Evolutionary conservation across 495 filamentous ascomycete genomes (phyloP), one percentile per base, ranked within the genome.

Genomic region (Penicillium verhagenii): DNA sequence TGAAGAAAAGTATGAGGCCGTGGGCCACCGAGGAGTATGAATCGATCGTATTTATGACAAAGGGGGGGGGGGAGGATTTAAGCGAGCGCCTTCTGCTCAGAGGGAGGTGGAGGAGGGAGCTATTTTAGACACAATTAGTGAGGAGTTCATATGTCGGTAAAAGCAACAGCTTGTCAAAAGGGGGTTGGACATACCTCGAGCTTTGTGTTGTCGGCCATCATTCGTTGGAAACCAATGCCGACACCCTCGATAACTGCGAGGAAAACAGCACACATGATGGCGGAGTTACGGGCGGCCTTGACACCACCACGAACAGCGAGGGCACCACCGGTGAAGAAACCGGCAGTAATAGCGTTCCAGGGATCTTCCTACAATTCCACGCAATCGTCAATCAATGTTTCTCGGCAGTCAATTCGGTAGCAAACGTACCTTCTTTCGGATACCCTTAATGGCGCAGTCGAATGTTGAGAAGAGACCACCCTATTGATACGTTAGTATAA

Each of bases 231-330:
- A 13, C 90, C 94, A 65, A 98, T 97, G 57, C 95, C 93, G 38
- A 97, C 94, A 57, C 94, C 94, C 73, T 98, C 94, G 57, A 98
- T 97, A 40, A 98, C 93, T 9, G 88, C 94, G 16, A 98, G 80
- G 66, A 98, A 79, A 51, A 95, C 89, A 38, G 91, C 94, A 68
- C 94, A 97, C 64, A 91, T 91, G 54, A 98, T 97, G 37, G 95
- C 94, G 31, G 89, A 90, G 74, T 97, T 97, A 56, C 94, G 79
- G 18, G 91, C 89, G 31, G 93, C 90, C 72, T 87, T 90, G 59
- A 85, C 81, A 46, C 94, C 95, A 64, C 94, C 95, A 74, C 94
- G 83, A 43, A 97, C 79, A 20, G 94, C 94, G 18, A 98, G 78
- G 13, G 94, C 76, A 59, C 94, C 95, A 64, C 94, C 94, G 18